Conservation (phyloP, 345 rosid genomes). For the Gossypium longicalyx region DNA sequence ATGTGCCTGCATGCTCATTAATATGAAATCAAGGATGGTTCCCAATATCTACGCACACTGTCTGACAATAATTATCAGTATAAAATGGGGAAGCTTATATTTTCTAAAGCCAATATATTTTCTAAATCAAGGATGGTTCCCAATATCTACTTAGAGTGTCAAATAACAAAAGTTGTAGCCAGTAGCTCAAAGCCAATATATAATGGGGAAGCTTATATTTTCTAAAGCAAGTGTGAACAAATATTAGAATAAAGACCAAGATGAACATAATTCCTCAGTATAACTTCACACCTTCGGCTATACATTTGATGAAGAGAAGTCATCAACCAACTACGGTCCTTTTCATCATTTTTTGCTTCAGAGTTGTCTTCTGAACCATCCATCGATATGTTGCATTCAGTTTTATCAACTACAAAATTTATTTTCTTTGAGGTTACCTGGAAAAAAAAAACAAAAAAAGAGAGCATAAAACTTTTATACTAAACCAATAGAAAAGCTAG, state of each 20-base stretch:
- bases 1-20: neutral
- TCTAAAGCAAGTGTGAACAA: neutral
- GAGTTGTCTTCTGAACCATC: constrained; percentile 44
- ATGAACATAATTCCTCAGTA: neutral
- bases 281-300: constrained; percentile 71
- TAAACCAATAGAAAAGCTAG: constrained; percentile 12
- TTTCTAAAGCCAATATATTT: neutral
- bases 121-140: neutral
- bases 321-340: constrained; percentile 83
- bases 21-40: neutral
- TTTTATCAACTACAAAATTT: constrained; percentile 70
- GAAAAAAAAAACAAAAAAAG: neutral
- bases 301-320: constrained; percentile 90
- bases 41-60: neutral
- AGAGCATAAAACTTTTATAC: neutral
- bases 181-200: neutral
- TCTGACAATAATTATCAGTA: neutral
- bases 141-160: neutral
- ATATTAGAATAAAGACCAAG: neutral
- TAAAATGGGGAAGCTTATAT: constrained; percentile 6
- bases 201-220: constrained; percentile 5
- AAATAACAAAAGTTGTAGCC: neutral
- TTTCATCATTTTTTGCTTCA: constrained; percentile 52
- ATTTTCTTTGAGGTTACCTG: constrained; percentile 90
- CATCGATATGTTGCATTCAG: constrained; percentile 36